Evolutionary conservation across 1,139 yeast species (phyloP), one percentile per base, ranked within the genome.

Genomic region (Saccharomyces hybrid): DNA sequence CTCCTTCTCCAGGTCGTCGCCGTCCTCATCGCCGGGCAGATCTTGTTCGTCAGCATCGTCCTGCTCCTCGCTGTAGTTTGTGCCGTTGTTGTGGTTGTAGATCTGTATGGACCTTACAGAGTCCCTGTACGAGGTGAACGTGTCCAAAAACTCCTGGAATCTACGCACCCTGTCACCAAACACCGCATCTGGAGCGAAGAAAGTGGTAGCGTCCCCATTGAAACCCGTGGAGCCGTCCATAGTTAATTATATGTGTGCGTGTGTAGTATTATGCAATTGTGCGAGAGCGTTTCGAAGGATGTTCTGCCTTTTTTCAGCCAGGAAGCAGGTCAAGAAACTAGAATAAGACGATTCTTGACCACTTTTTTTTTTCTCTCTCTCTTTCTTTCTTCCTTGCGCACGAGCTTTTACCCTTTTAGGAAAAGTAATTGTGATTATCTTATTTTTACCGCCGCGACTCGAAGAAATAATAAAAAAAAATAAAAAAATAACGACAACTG

Each of bases 101-200:
- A 59, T 49, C 48, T 66, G 67, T 38, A 68, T 60, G 47, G 82
- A 78, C 60, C 83, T 81, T 59, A 93, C 86, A 55, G 79, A 81
- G 53, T 82, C 84, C 62, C 83, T 79, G 70, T 89, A 88, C 59
- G 83, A 81, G 5, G 86, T 78, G 50, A 73, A 74, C 51, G 78
- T 77, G 64, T 87, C 95, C 50, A 93, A 76, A 68, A 91, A 91
- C 66, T 93, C 98, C 61, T 88, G 91, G 73, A 93, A 93, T 62
- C 85, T 78, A 67, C 96, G 83, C 42, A 88, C 88, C 62, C 97
- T 82, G 70, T 91, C 98, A 57, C 86, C 82, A 64, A 82, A 83
- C 20, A 73, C 68, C 49, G 78, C 77, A 62, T 75, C 78, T 27
- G 73, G 70, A 3, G 74, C 67, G 44, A 59, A 56, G 25, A 51